Evolutionary conservation across 805 yeast genomes (phyloP), one percentile per base, ranked within the genome.

Genomic region (Candida xyloterini): DNA sequence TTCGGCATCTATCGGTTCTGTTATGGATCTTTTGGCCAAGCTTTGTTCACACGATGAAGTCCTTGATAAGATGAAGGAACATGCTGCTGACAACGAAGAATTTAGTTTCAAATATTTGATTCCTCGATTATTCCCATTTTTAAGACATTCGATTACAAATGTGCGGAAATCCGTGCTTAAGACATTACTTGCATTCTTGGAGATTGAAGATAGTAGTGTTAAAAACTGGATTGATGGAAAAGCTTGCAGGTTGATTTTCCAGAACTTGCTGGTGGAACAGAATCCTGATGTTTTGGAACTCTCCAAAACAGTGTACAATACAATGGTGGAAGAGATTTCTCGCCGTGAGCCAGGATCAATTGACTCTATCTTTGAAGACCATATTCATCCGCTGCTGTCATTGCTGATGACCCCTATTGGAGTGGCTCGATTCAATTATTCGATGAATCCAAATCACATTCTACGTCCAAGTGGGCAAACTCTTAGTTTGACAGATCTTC

Each of bases 321-420:
- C 65, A 27, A 57, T 89, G 39, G 57, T 90, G 15, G 39, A 48
- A 2, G 82, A 81, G 51, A 66, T 73, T 10, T 34, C 50, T 1
- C 52, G 55, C 10, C 52, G 56, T 15, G 53, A 53, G 7, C 34
- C 59, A 3, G 67, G 62, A n/a, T 58, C 70, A 10, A 60, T 84
- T 46, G 84, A 79, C 33, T 66, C 61, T 2, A 59, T 78, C 2
- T 77, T 88, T 47, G 60, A 67, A 3, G 65, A 67, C 4, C 90
- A 85, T 54, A 65, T 77, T 34, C 67, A 66, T 33, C 83, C 88
- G 7, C 67, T 82, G 44, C 63, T 84, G 38, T 74, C 79, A 11
- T 67, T 93, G 30, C 56, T 88, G 31, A 81, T 87, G 82, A 91
- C 98, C 0, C 99, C 99, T 3, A 84, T 93, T 43, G 99, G 99